Base-by-base conservation (phyloP, 139 green algal species). In the Micromonas pusilla region DNA sequence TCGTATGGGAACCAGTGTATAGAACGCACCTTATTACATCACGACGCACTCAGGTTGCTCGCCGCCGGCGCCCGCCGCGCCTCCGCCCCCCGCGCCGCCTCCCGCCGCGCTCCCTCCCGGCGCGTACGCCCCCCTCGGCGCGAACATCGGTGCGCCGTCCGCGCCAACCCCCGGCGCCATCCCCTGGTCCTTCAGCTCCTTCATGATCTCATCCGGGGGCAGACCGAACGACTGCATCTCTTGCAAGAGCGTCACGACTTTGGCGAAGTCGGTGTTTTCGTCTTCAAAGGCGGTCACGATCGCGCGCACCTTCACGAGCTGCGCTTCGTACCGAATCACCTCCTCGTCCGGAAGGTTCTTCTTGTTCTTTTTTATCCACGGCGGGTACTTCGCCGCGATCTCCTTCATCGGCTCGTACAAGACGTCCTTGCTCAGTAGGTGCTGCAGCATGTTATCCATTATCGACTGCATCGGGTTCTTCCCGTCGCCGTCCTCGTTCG, bases 401-500 rank as follows among this genome's bases (percentile, higher is more conserved):
- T 87, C 83, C 39, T 30, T 36, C 83, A 87, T 83, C 20, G 83
- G 83, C 74, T 80, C 83, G 68, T 85, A 74, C 52, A 87, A 60
- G 34, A 87, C 75, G 30, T 87, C 83, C 70, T 87, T 85, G 28
- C 81, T 86, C 63, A 87, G 76, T 33, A 87, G 78, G 66, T 87
- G 83, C 39, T 66, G 70, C 80, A 87, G 85, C 72, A 87, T 76
- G 4, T 16, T 76, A 39, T 87, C 83, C 80, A 87, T 83, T 52
- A 87, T 54, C 54, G 32, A 68, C 60, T 85, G 80, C 63, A 87
- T 78, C 23, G 83, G 80, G 4, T 57, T 57, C 25, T 77, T 4
- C 4, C 52, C 67, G 9, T 37, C 36, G 4, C 33, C 71, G 20
- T 31, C 5, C 23, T 16, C 36, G 37, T 52, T 34, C 36, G 37